Base-by-base conservation (phyloP, 1,284 basidiomycete species). In the Marasmius fiardii region DNA sequence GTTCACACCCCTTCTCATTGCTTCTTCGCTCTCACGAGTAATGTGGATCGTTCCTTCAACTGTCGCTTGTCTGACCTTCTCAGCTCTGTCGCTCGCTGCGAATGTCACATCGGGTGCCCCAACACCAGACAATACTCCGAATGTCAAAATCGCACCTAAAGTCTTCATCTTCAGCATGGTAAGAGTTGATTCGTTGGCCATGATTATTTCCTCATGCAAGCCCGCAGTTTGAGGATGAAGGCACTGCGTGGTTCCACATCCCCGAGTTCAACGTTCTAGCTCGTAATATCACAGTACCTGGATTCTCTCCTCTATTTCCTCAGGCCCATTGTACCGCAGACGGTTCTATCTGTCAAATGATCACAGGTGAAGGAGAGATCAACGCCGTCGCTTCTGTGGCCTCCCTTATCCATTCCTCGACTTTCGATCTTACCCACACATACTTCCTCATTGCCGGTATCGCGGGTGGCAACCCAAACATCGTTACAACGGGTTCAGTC, bases 361-460 rank as follows among this genome's bases (percentile, higher is more conserved):
- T 66, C 3, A 68, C 65, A 2, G 69, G 65, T 8, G 65, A 68
- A 56, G 67, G 66, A 34, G 74, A 78, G 63, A 77, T 80, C 64
- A 80, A 80, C 59, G 77, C 78, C 0, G 77, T 77, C 2, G 58
- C 70, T 2, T 65, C 71, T 0, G 63, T 74, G 39, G 63, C 68
- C 31, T 71, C 77, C 0, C 62, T 79, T 34, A 58, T 72, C 3
- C 60, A 69, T 28, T 67, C 69, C 0, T 56, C 67, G 2, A 48
- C 65, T n/a, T 76, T 79, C 62, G 66, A 79, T 65, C 67, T 80
- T 18, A 66, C 55, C 1, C 41, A 63, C 48, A 78, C 77, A 2
- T 81, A 80, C 64, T 77, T 78, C 61, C 62, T 79, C 52, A 66
- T 79, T 51, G 74, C 72, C 6, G 79, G 79, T 12, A 74, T 78